These are phyloP conservation scores for Halteria grandinella DNA, from an alignment of 73 alveolate genomes.

Conservation along the genomic window DNA sequence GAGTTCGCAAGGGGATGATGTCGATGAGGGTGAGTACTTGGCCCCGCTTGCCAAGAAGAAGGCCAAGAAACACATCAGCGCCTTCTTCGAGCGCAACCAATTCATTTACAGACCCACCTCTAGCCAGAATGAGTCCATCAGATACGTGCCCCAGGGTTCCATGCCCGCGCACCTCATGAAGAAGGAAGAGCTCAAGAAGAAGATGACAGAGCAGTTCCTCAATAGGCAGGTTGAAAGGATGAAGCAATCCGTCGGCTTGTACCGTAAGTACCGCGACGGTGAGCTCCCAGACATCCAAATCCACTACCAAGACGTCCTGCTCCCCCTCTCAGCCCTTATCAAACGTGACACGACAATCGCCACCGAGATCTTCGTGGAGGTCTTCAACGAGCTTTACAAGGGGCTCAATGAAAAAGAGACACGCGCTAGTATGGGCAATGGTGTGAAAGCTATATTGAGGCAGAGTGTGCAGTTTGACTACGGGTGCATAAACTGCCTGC, in stretches of 20 bases:
- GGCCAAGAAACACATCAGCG: background rate
- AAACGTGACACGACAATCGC: conserved; percentile 79
- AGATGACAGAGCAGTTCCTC: conserved; percentile 75
- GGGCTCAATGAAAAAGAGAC: conserved; percentile 57
- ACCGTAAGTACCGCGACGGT: conserved; percentile 88
- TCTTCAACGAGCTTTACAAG: conserved; percentile 73
- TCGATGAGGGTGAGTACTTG: conserved; percentile 18
- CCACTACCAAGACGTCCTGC: conserved; percentile 74
- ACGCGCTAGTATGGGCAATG: conserved; percentile 70
- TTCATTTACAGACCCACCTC: conserved; percentile 69
- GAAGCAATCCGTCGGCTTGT: conserved; percentile 71
- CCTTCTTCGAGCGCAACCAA: conserved; percentile 65
- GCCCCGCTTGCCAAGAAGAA: conserved; percentile 25
- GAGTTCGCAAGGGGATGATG: background rate
- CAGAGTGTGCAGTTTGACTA: conserved; percentile 66
- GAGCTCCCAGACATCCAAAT: conserved; percentile 93
- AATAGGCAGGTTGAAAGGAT: conserved; percentile 72
- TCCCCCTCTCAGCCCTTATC: conserved; percentile 80
- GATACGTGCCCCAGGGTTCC: conserved; percentile 85
- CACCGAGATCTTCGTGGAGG: conserved; percentile 77
- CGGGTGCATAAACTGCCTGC: conserved; percentile 70
- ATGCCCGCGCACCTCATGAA: conserved; percentile 62
- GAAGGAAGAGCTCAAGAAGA: conserved; percentile 67
- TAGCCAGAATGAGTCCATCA: conserved; percentile 67
- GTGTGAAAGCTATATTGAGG: conserved; percentile 65